Evolutionary conservation across 2,329 filamentous ascomycete species (phyloP), one percentile per base, ranked within the genome.

Genomic region (Sporothrix pseudoabietina): DNA sequence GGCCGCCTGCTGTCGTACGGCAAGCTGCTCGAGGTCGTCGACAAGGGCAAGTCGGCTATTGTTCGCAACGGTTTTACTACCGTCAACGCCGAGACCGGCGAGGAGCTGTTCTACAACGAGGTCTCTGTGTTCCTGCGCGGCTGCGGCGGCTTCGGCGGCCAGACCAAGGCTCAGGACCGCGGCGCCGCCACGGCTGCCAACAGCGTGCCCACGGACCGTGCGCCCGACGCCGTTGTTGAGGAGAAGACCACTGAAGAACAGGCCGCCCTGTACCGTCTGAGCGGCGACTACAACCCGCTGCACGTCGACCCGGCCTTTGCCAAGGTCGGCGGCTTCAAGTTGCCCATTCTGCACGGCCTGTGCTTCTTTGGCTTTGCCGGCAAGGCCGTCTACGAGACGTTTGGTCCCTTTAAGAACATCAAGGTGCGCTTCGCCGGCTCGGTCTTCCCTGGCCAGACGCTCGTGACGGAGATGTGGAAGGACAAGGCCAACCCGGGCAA

Each of bases 61-160:
- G 89, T 97, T 72, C 92, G 94, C 79, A 90, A 87, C 26, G 93
- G 92, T 76, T 90, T 91, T 77, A 93, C 91, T 47, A 98, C 96
- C 63, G 90, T 94, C 81, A 90, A 97, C 80, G 93, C 93, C 74
- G 90, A 89, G 77, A 96, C 90, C 0, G 93, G 94, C 78, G 93
- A 97, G 81, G 92, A 97, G 74, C 84, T 99, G 76, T 98, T 98
- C 85, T 98, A 98, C 87, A 98, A 98, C 83, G 96, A 99, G 83
- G 89, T 89, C 76, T 95, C 92, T n/a, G 89, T 94, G 77, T 98
- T 99, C 86, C 89, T 99, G 76, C 91, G 95, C 74, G 95, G 95
- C 68, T 92, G 91, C 74, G 96, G 96, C 76, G 94, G 94, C 72
- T 98, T 98, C 79, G 94, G 92, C 72, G 96, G 96, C 9, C 88